Base-by-base conservation (phyloP, 805 yeast genomes). In the Kodamaea lidongshanica region DNA sequence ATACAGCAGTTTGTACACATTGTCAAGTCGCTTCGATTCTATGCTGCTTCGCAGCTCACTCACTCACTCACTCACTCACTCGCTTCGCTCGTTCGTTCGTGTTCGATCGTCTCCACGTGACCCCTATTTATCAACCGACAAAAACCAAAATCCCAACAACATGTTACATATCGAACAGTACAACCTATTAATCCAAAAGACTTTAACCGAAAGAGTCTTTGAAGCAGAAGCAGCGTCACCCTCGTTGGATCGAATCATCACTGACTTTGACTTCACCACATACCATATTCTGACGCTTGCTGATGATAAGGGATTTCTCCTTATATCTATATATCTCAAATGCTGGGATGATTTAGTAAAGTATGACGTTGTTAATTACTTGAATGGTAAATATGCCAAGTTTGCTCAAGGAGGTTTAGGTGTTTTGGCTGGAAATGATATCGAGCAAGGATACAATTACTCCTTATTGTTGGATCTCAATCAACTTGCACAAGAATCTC, bases 201-300 rank as follows among this genome's bases (percentile, higher is more conserved):
- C 95, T 1, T 69, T 92, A 41, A 70, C 76, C 19, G 94, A 82
- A 52, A 74, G 87, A 29, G 61, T 83, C 31, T 54, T 64, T 14
- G 77, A 65, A 13, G 34, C 45, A 3, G 39, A 44, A 2, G 54
- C 37, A n/a, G 29, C 40, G 15, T 34, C 43, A 24, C 61, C 70
- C 28, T 60, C 74, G 5, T 65, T 86, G 40, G 96, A 92, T 58
- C 75, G 96, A 55, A 77, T 89, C 39, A 74, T 92, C 40, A 79
- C 94, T 22, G 99, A 92, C 63, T 92, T 92, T 47, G 99, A 92
- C 58, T 86, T 86, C 61, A 94, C 96, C 28, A 83, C 92, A 17
- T 88, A 83, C 59, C 97, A 89, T 56, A 67, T 92, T 38, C 80
- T 95, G 27, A 89, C 94, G n/a, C 34, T 55, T 11, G 84, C 88